A percentile compares a stretch with the other conserved stretches of the same genome.
Conservation (phyloP, 2,329 filamentous ascomycete genomes). For the Fusarium xyrophilum region DNA sequence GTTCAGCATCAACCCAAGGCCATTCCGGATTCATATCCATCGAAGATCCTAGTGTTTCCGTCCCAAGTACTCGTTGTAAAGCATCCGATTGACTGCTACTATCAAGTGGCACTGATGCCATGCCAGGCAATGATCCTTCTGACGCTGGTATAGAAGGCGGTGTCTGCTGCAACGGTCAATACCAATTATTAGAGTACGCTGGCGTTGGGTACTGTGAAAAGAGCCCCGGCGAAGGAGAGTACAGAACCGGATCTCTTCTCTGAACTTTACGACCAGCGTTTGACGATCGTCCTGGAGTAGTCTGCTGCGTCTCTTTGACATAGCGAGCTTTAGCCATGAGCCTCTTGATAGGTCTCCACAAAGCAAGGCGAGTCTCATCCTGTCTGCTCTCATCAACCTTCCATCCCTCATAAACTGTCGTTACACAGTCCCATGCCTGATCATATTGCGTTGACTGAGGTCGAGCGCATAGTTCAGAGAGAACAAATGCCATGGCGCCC, state of each 20-base stretch:
- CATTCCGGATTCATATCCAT: not conserved
- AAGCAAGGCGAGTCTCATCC: not conserved
- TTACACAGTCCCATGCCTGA: not conserved
- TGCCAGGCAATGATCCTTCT: accelerated
- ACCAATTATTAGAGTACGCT: not conserved
- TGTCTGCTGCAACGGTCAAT: not conserved
- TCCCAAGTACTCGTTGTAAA: not conserved
- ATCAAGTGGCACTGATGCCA: accelerated
- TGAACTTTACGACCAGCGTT: accelerated
- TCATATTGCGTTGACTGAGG: not conserved
- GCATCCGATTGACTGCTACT: not conserved
- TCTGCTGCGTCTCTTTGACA: not conserved
- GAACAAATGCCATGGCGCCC: not conserved
- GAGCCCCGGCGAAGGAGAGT: not conserved
- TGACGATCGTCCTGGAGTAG: accelerated
- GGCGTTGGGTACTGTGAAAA: not conserved
- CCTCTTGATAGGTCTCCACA: not conserved
- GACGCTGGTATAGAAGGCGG: accelerated
- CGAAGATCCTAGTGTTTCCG: not conserved
- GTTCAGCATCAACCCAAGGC: not conserved
- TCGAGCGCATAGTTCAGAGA: not conserved
- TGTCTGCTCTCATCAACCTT: not conserved
- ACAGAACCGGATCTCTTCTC: accelerated
- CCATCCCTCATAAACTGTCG: not conserved
- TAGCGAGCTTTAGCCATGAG: not conserved